phyloP scores from a whole-genome alignment of 2,329 filamentous ascomycete species.

The Aspergillus pseudotamarii region DNA sequence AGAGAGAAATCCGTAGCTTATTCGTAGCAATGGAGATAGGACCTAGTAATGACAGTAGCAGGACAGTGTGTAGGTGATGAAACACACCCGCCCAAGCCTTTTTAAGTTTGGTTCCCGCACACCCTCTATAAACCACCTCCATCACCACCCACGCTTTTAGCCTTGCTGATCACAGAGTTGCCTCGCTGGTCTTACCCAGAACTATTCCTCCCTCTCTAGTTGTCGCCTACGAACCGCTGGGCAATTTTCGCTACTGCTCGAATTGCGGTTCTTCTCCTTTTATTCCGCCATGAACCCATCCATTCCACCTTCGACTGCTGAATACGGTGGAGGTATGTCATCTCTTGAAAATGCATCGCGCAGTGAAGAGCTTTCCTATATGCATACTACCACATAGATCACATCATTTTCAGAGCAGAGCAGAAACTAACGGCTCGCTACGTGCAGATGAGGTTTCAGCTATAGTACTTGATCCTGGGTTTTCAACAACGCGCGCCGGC shows the following conservation, averaged over 20 bases:
- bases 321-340: constrained; percentile 53
- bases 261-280: neutral
- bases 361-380: neutral
- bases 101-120: constrained; percentile 6
- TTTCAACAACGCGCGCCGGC: constrained; percentile 85
- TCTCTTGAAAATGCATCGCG: constrained; percentile 4
- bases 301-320: constrained; percentile 48
- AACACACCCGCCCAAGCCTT: neutral
- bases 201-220: neutral
- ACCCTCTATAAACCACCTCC: neutral
- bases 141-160: neutral
- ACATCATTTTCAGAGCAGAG: neutral
- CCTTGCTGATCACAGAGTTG: neutral
- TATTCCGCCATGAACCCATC: constrained; percentile 44
- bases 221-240: neutral
- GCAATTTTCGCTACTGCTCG: neutral
- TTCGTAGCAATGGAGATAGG: neutral
- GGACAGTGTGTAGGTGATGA: neutral
- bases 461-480: constrained; percentile 93
- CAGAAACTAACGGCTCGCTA: constrained; percentile 9
- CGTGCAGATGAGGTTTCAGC: constrained; percentile 89
- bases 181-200: neutral
- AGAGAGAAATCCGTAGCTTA: neutral
- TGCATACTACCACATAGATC: neutral
- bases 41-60: neutral